Evolutionary conservation across 257 asterid species (phyloP), one percentile per base, ranked within the genome.

Genomic region (Solanum corneliomulleri): DNA sequence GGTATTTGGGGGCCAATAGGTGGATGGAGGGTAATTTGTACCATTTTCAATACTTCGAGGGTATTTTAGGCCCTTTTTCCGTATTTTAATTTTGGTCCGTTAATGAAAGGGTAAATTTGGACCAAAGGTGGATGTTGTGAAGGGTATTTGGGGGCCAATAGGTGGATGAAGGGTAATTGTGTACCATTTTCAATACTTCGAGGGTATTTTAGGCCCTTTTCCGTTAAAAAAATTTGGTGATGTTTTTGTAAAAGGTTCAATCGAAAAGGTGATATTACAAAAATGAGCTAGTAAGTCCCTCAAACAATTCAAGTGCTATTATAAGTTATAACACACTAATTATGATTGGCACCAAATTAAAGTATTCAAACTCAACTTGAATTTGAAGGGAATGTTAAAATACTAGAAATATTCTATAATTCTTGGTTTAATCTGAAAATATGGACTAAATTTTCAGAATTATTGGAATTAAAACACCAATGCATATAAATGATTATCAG

Each of bases 211-310:
- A n/a, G n/a, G n/a, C n/a, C n/a, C n/a, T n/a, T n/a, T n/a, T n/a
- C n/a, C n/a, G n/a, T n/a, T 0, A 2, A 21, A 58, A n/a, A 10
- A 11, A 4, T 0, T 11, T 64, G 29, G 29, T 62, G 0, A n/a
- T 23, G 31, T 10, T 0, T 62, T 11, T 62, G 14, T 62, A 11
- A 25, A 62, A n/a, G 27, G 1, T 62, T 29, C 31, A 23, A n/a
- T 62, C 7, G 11, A 62, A 62, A 62, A 60, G 68, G 0, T 9
- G 27, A 3, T 13, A 3, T 14, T 68, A 12, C 39, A 68, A 68
- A 27, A 29, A 3, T 14, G 23, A 2, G 75, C 20, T 29, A 69
- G 70, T 0, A 62, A 23, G 70, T 4, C 25, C 11, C 66, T 58
- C 66, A 20, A 20, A 58, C 25, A 58, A 20, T 58, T 58, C 25